Evolutionary conservation across 2,329 filamentous ascomycete species (phyloP).

Genomic region (Phaeomoniella chlamydospora): DNA sequence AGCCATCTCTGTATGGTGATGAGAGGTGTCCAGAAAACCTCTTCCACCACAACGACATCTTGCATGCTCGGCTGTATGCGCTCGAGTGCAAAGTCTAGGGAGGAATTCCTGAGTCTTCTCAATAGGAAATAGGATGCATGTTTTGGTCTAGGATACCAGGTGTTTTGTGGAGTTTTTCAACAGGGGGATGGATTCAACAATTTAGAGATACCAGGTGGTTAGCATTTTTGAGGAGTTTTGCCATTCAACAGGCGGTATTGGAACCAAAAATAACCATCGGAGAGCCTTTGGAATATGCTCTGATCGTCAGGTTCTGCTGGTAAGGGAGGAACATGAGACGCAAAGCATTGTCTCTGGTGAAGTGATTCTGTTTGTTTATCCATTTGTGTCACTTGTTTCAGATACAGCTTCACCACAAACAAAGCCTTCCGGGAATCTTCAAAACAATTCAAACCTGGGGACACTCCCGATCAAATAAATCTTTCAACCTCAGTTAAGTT

Average conservation of each 20-base stretch:
- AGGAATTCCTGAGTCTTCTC: conserved; percentile 82
- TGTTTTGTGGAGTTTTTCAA: background rate
- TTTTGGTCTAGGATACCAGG: background rate
- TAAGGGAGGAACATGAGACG: too few species aligned
- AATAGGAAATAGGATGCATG: conserved; percentile 25
- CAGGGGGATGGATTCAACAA: background rate
- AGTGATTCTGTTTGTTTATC: too few species aligned
- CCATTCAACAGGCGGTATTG: background rate
- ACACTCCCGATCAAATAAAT: too few species aligned
- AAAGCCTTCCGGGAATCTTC: too few species aligned
- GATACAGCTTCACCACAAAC: too few species aligned
- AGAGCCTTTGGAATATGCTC: too few species aligned
- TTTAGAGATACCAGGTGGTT: background rate
- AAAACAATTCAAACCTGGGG: too few species aligned
- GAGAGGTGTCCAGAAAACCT: conserved; percentile 91
- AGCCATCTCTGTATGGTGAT: conserved; percentile 98
- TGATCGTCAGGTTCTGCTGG: too few species aligned
- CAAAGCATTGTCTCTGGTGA: too few species aligned
- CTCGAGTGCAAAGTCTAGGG: conserved; percentile 79
- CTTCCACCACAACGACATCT: conserved; percentile 77
- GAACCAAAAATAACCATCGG: too few species aligned
- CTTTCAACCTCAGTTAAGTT: too few species aligned
- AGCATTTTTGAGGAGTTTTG: background rate
- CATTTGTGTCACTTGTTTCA: too few species aligned
- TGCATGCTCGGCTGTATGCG: conserved; percentile 97